These are phyloP conservation scores for Mucor lusitanicus DNA, from an alignment of 371 early-diverging fungal species.

Conservation along the genomic window DNA sequence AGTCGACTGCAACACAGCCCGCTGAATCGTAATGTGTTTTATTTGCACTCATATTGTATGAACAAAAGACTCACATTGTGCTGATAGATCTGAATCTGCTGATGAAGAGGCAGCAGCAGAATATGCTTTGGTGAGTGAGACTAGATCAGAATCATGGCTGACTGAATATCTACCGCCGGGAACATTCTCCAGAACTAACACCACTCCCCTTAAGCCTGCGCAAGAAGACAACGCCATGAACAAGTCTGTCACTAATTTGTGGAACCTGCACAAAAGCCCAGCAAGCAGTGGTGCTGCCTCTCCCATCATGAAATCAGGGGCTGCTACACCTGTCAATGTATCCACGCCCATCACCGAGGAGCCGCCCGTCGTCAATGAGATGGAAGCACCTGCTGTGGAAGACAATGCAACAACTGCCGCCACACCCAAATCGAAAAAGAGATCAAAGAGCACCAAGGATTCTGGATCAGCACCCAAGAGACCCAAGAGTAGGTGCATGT, in stretches of 20 bases:
- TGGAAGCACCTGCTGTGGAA: background rate
- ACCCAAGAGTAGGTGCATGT: constrained; percentile 30
- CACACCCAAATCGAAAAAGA: constrained; percentile 32
- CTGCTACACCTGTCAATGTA: constrained; percentile 16
- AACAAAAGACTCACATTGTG: background rate
- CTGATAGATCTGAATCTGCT: constrained; percentile 2
- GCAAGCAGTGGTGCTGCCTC: constrained; percentile 23
- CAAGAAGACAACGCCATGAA: constrained; percentile 75
- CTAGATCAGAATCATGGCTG: constrained; percentile 20
- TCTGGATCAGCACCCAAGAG: constrained; percentile 24
- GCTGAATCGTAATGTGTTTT: constrained; percentile 1
- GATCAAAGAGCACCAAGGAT: constrained; percentile 38
- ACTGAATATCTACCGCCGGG: constrained; percentile 21
- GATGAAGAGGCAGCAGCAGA: constrained; percentile 43
- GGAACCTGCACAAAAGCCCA: constrained; percentile 54
- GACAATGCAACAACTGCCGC: background rate
- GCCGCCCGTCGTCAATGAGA: background rate
- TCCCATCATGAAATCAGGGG: constrained; percentile 12
- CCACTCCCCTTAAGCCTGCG: constrained; percentile 31
- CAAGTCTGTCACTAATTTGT: constrained; percentile 68
- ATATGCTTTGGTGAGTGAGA: constrained; percentile 46
- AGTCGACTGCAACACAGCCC: background rate
- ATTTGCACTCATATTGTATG: background rate
- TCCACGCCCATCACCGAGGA: constrained; percentile 16
- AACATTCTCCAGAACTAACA: constrained; percentile 14